Evolutionary conservation across 768 basidiomycete species (phyloP).

Genomic region (Amanita brunnescens): DNA sequence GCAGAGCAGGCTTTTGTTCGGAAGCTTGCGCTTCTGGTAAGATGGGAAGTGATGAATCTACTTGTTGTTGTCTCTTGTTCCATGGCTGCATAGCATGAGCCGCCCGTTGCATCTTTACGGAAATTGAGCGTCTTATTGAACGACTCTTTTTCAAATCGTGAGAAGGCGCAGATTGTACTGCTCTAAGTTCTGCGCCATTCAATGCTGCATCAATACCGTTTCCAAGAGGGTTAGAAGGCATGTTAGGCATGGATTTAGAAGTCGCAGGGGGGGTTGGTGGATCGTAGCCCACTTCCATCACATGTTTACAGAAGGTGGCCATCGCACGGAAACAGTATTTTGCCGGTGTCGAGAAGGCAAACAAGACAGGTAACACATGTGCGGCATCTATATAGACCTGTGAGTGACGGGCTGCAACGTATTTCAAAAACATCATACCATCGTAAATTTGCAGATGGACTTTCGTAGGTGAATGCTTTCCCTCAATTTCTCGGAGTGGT

Average conservation of each 20-base stretch:
- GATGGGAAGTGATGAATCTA: background rate
- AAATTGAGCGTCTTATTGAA: conserved; percentile 13
- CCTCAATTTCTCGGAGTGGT: conserved; percentile 43
- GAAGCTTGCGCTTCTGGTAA: background rate
- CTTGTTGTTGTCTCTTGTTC: background rate
- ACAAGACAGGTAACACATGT: conserved; percentile 66
- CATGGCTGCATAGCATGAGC: conserved; percentile 8
- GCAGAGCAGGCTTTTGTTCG: conserved; percentile 8
- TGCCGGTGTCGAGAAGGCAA: conserved; percentile 67
- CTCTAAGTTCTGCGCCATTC: background rate
- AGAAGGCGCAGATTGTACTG: background rate
- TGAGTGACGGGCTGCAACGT: conserved; percentile 13
- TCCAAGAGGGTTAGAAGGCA: background rate
- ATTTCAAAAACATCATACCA: conserved; percentile 36
- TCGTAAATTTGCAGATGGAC: conserved; percentile 95
- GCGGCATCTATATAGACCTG: conserved; percentile 42
- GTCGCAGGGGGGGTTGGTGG: conserved; percentile 11
- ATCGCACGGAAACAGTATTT: conserved; percentile 78
- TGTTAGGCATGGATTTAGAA: conserved; percentile 8
- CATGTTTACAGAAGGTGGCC: conserved; percentile 58
- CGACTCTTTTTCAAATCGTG: background rate
- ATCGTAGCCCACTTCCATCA: conserved; percentile 39
- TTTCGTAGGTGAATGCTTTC: conserved; percentile 49
- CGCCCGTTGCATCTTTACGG: conserved; percentile 12
- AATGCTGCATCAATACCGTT: background rate